Evolutionary conservation across 2,329 filamentous ascomycete species (phyloP).

Genomic region (Xylaria sp.): DNA sequence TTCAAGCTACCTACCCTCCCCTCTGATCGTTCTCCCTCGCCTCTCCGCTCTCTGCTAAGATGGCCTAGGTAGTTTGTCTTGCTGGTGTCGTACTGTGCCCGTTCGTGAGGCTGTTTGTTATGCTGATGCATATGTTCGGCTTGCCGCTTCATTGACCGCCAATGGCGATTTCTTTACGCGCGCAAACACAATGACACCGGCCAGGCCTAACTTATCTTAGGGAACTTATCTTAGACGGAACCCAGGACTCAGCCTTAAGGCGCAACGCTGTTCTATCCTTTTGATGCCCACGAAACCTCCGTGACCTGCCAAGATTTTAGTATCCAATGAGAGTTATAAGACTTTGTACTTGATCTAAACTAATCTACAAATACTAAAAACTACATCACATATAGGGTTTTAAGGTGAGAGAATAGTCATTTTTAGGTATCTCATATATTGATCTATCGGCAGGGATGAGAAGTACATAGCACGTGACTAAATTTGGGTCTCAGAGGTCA

Average conservation of each 20-base stretch:
- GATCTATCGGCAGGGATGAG: no score
- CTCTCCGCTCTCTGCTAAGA: not conserved
- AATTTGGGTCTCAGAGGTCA: no score
- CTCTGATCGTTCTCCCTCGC: not conserved
- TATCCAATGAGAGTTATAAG: no score
- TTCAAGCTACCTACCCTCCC: conserved; percentile 32
- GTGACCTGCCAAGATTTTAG: no score
- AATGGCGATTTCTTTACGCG: conserved; percentile 9
- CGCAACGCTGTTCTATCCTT: not conserved
- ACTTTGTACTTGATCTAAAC: no score
- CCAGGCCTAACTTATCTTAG: not conserved
- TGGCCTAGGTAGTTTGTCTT: not conserved
- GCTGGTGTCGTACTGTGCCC: not conserved
- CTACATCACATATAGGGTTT: no score
- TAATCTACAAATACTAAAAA: no score
- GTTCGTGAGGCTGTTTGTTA: not conserved
- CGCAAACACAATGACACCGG: conserved; percentile 5
- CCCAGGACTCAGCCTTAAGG: conserved; percentile 14
- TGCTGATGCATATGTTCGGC: not conserved
- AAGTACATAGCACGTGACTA: no score
- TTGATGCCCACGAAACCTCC: no score
- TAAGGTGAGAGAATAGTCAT: no score
- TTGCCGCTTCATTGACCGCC: not conserved
- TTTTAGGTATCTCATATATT: no score
- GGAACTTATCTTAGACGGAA: no score